phyloP scores from a whole-genome alignment of 768 basidiomycete genomes.

The Pluteus cervinus region DNA sequence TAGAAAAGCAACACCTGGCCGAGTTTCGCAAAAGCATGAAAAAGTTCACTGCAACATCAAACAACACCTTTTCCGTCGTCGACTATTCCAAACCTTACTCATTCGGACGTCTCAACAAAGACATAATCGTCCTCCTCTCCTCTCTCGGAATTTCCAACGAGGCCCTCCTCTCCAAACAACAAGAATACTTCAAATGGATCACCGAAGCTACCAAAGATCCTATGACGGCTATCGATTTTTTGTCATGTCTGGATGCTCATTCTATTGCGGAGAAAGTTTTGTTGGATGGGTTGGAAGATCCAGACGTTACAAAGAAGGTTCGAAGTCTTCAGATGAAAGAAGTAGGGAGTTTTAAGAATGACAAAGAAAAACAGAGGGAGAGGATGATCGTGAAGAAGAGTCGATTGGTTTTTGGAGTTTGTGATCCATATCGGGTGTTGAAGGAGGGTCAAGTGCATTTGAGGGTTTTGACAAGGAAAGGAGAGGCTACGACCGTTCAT shows the following conservation, averaged over 20 bases:
- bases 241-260: constrained; percentile 44
- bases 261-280: constrained; percentile 45
- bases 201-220: constrained; percentile 39
- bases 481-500: constrained; percentile 49
- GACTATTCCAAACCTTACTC: constrained; percentile 57
- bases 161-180: constrained; percentile 47
- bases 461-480: constrained; percentile 45
- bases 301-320: constrained; percentile 33
- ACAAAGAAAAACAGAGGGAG: constrained; percentile 43
- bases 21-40: constrained; percentile 68
- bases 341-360: constrained; percentile 44
- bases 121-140: constrained; percentile 59
- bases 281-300: constrained; percentile 47
- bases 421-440: constrained; percentile 58
- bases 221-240: constrained; percentile 48
- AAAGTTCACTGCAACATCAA: constrained; percentile 52
- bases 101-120: constrained; percentile 65
- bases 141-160: constrained; percentile 57
- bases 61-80: constrained; percentile 63
- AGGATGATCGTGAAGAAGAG: constrained; percentile 61
- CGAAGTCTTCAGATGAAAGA: constrained; percentile 41
- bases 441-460: constrained; percentile 62
- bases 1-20: constrained; percentile 36
- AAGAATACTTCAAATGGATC: constrained; percentile 57
- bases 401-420: constrained; percentile 58